These are phyloP conservation scores for Lunularia cruciata DNA, from an alignment of 225 moss, liverwort and hornwort genomes.

Conservation along the genomic window DNA sequence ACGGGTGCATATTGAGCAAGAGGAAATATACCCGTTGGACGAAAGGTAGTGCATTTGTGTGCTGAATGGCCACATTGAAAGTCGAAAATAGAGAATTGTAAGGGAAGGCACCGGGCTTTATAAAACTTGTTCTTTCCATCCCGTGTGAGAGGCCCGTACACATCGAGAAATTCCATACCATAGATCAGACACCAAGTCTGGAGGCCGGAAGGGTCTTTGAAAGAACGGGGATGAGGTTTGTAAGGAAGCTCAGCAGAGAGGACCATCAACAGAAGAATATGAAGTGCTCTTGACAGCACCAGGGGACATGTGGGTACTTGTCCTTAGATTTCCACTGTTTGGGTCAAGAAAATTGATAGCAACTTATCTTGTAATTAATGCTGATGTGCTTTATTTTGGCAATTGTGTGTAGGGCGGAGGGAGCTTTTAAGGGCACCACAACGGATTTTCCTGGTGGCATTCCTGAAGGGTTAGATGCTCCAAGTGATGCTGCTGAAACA, in stretches of 20 bases:
- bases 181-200: no score
- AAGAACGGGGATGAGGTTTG: background rate
- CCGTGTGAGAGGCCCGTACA: no score
- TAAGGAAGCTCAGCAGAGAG: no score
- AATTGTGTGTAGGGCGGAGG: constrained; percentile 20
- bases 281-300: background rate
- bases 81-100: no score
- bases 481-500: constrained; percentile 13
- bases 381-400: background rate
- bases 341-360: background rate
- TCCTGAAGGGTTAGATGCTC: constrained; percentile 15
- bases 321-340: background rate
- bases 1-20: no score
- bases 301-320: background rate
- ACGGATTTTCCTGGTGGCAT: constrained; percentile 24
- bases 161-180: no score
- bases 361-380: background rate
- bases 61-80: no score
- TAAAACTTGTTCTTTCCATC: no score
- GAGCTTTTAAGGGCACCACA: background rate
- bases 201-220: background rate
- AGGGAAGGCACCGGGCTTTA: no score
- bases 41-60: no score
- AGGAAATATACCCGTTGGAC: no score
- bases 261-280: no score